Conservation (phyloP, 805 yeast genomes). For the Saccharomycopsis sp. region DNA sequence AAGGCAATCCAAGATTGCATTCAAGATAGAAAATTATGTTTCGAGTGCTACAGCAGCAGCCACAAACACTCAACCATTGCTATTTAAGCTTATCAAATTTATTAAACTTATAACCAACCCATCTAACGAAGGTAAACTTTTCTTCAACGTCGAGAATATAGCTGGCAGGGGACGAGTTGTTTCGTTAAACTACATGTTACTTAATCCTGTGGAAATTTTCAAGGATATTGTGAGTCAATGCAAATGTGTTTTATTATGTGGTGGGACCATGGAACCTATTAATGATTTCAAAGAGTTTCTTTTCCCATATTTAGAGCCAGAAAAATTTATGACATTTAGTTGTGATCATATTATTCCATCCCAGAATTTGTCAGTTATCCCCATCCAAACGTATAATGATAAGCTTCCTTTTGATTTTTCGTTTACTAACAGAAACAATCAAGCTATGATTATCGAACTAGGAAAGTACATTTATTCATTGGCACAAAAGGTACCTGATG, state of each 20-base stretch:
- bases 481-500: constrained; percentile 49
- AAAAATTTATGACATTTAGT: constrained; percentile 43
- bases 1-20: constrained; percentile 66
- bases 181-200: constrained; percentile 56
- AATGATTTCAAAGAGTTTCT: constrained; percentile 61
- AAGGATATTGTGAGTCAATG: constrained; percentile 57
- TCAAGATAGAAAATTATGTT: constrained; percentile 70
- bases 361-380: constrained; percentile 54
- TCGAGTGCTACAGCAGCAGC: constrained; percentile 14
- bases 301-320: constrained; percentile 47
- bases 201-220: constrained; percentile 74
- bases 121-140: constrained; percentile 70
- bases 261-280: constrained; percentile 93
- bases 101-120: constrained; percentile 64
- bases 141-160: constrained; percentile 42
- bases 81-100: constrained; percentile 62
- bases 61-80: constrained; percentile 40
- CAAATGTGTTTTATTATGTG: constrained; percentile 72
- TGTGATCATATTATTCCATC: constrained; percentile 85
- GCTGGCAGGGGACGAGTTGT: constrained; percentile 13
- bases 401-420: constrained; percentile 50
- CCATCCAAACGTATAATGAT: constrained; percentile 30
- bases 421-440: constrained; percentile 51
- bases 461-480: constrained; percentile 45
- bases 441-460: constrained; percentile 38